Evolutionary conservation across 2,329 filamentous ascomycete species (phyloP).

Genomic region (Pseudogymnoascus sp.): DNA sequence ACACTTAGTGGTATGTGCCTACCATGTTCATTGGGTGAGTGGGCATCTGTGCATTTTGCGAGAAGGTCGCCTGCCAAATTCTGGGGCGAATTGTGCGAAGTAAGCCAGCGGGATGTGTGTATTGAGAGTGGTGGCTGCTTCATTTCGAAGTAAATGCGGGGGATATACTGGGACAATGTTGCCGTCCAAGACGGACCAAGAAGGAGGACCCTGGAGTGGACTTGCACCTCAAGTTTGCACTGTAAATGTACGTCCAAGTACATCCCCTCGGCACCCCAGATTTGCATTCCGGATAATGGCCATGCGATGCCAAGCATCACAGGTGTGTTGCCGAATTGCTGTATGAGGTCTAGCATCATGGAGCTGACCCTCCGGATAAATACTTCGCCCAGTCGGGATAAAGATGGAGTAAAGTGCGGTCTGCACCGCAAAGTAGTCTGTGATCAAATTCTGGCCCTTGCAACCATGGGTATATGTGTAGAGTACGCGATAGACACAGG

Average conservation of each 20-base stretch:
- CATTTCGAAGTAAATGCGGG: not conserved
- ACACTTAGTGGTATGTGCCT: not conserved
- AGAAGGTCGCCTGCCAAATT: not conserved
- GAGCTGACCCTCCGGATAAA: slow-evolving; percentile 7
- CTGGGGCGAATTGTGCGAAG: not conserved
- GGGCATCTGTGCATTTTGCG: not conserved
- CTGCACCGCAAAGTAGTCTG: not conserved
- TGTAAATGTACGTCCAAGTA: not conserved
- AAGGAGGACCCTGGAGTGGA: not conserved
- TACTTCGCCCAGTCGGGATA: not conserved
- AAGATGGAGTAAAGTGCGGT: not conserved
- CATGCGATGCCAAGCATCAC: not conserved
- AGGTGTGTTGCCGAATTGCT: not conserved
- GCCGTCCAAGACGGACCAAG: not conserved
- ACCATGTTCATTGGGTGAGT: not conserved
- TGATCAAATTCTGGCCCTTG: not conserved
- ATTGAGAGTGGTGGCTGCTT: not conserved
- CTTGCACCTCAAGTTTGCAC: not conserved
- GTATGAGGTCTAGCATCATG: not conserved
- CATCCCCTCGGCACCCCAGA: not conserved
- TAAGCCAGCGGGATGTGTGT: not conserved
- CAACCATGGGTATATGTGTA: not conserved
- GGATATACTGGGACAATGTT: not conserved
- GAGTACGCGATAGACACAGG: not conserved
- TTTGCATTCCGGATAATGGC: not conserved